Percentiles rank a stretch among this genome's conserved stretches.
Conservation (phyloP, 331 rosid species). For the Malus hybrid region DNA sequence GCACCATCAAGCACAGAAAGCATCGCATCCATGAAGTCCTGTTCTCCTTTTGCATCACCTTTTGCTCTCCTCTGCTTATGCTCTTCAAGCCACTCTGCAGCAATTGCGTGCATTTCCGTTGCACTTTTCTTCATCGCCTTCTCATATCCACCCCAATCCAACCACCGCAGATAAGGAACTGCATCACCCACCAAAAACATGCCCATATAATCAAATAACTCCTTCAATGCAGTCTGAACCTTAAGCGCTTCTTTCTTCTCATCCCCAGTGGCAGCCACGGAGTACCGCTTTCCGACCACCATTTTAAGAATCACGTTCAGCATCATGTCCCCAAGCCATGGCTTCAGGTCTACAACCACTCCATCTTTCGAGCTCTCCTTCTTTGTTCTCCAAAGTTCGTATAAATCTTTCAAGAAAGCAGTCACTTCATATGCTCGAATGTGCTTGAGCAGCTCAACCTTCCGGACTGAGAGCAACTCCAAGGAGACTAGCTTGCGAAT, state of each 20-base stretch:
- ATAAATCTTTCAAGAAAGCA: slow-evolving; percentile 18
- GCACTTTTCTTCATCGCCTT: no score
- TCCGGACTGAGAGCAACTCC: no score
- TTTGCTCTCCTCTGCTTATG: neutral
- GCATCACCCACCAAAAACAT: no score
- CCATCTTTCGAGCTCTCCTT: neutral
- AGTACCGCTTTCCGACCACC: slow-evolving; percentile 16
- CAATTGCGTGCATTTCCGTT: no score
- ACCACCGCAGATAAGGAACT: no score
- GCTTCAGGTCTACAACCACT: slow-evolving; percentile 12
- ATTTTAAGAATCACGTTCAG: slow-evolving; percentile 9
- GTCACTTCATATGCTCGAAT: slow-evolving; percentile 27
- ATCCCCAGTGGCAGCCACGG: neutral
- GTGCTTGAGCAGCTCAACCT: neutral
- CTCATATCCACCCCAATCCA: no score
- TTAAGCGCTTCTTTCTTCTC: slow-evolving; percentile 1
- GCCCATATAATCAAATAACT: slow-evolving; percentile 12
- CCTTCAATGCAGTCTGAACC: slow-evolving; percentile 16
- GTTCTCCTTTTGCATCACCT: neutral
- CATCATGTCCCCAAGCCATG: slow-evolving; percentile 17
- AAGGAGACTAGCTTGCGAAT: no score
- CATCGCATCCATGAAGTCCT: slow-evolving; percentile 43
- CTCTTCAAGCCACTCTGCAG: no score
- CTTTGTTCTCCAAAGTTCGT: slow-evolving; percentile 9
- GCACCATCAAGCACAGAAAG: slow-evolving; percentile 8